Base-by-base conservation (phyloP, 768 basidiomycete species). In the Pleurotus djamor region DNA sequence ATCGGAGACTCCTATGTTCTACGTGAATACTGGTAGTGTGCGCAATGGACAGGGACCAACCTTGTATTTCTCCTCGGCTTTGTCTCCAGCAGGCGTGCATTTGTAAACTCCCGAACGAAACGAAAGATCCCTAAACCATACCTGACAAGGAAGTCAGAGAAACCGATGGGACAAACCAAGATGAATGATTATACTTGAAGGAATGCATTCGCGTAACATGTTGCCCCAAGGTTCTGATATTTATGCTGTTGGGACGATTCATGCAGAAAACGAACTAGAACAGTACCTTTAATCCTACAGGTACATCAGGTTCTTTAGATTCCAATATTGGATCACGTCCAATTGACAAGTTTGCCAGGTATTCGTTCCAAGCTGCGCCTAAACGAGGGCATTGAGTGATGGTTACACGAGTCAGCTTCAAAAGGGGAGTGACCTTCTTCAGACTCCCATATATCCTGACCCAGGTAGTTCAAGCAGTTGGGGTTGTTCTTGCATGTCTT, bases 131-230 rank as follows among this genome's bases (percentile, higher is more conserved):
- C 94, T 88, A 71, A 86, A 97, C 96, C 96, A 98, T 10, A 96
- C 90, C 92, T 96, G 58, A 2, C 59, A 17, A 51, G 41, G 41
- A 57, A 41, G 16, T 57, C 52, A 57, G 37, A 50, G 44, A 38
- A 17, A 47, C 45, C 17, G 51, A 44, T 14, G 34, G 5, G 44
- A 49, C 60, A 34, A n/a, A 37, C 16, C 36, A 36, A 36, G 17
- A 48, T 34, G 38, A 33, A 57, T 16, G 48, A 36, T 66, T 68
- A 38, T 65, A 89, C 93, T 76, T 98, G 96, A 48, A 98, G 80
- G 62, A 91, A 97, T 16, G 94, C 94, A 71, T 97, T 97, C 61
- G 93, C 95, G 65, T 98, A 98, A 69, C 96, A 98, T 3, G 96
- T 98, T 14, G 96, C 96, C 4, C 96, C 96, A 16, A 98, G 83